These are phyloP conservation scores for Neurospora sp. DNA, from an alignment of 495 filamentous ascomycete species.

Conservation along the genomic window DNA sequence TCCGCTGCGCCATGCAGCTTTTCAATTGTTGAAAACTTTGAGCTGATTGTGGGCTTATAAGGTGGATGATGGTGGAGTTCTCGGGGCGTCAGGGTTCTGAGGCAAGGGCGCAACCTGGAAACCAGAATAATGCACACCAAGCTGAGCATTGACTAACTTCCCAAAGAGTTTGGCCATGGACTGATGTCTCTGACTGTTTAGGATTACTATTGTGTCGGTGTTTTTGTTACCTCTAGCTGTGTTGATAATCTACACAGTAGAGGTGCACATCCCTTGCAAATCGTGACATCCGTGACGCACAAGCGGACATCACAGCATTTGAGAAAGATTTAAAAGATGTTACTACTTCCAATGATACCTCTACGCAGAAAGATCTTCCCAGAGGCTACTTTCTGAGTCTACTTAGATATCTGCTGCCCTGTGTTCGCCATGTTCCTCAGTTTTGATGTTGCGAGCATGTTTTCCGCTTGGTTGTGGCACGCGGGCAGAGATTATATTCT, in stretches of 20 bases:
- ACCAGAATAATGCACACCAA: not conserved
- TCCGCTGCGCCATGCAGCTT: slow-evolving; percentile 14
- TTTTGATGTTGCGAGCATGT: not conserved
- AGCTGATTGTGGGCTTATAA: not conserved
- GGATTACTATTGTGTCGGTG: not conserved
- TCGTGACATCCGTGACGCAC: too few species aligned
- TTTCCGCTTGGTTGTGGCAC: too few species aligned
- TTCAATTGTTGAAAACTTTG: not conserved
- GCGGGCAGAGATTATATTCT: not conserved
- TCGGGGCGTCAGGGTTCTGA: not conserved
- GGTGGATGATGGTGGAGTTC: not conserved
- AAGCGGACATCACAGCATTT: not conserved
- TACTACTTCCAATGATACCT: too few species aligned
- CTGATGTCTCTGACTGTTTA: not conserved
- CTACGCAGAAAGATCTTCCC: too few species aligned
- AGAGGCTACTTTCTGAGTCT: too few species aligned
- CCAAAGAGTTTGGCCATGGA: too few species aligned
- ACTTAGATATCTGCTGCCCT: not conserved
- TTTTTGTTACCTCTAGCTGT: too few species aligned
- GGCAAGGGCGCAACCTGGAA: not conserved
- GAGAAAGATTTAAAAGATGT: not conserved
- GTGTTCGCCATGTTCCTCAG: not conserved
- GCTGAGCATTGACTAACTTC: not conserved
- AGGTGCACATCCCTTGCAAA: too few species aligned
- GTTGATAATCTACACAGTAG: too few species aligned